A percentile compares a stretch with the other conserved stretches of the same genome.
Conservation (phyloP, 2,329 filamentous ascomycete species). For the Cordyceps cateniannulata region DNA sequence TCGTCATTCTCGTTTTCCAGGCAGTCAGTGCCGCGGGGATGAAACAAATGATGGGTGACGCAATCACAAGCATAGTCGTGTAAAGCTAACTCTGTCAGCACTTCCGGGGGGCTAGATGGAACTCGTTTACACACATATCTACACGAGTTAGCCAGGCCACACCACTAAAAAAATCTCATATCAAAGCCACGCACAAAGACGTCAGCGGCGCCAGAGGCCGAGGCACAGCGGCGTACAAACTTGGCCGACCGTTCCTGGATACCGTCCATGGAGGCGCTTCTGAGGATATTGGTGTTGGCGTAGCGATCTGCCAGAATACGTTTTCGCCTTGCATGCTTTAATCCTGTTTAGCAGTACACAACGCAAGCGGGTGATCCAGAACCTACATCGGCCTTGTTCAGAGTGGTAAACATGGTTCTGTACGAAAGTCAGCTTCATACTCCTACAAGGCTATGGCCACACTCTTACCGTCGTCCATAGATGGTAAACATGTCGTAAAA, state of each 20-base stretch:
- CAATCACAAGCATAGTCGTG: slow-evolving; percentile 67
- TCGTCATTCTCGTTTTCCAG: slow-evolving; percentile 49
- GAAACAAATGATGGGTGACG: slow-evolving; percentile 63
- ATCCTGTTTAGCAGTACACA: not conserved
- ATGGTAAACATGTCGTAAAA: slow-evolving; percentile 57
- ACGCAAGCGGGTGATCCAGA: not conserved
- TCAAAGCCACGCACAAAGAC: slow-evolving; percentile 45
- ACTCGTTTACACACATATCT: slow-evolving; percentile 26
- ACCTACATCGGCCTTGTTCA: slow-evolving; percentile 47
- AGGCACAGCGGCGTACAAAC: slow-evolving; percentile 48
- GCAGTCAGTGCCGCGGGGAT: slow-evolving; percentile 57
- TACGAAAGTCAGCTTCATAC: slow-evolving; percentile 9
- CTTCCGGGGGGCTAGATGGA: not conserved
- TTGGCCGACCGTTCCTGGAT: slow-evolving; percentile 50
- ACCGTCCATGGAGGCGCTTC: slow-evolving; percentile 45
- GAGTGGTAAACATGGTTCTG: slow-evolving; percentile 54
- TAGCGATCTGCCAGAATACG: slow-evolving; percentile 60
- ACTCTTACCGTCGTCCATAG: slow-evolving; percentile 46
- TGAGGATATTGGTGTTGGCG: slow-evolving; percentile 61
- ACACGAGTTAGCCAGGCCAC: slow-evolving; percentile 10
- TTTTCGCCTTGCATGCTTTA: slow-evolving; percentile 56
- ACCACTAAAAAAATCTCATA: too few species aligned
- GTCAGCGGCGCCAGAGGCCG: slow-evolving; percentile 42
- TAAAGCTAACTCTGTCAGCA: slow-evolving; percentile 31
- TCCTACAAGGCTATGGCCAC: too few species aligned